These are phyloP conservation scores for Eucalyptus tenuipes DNA, from an alignment of 345 rosid genomes.

Conservation along the genomic window DNA sequence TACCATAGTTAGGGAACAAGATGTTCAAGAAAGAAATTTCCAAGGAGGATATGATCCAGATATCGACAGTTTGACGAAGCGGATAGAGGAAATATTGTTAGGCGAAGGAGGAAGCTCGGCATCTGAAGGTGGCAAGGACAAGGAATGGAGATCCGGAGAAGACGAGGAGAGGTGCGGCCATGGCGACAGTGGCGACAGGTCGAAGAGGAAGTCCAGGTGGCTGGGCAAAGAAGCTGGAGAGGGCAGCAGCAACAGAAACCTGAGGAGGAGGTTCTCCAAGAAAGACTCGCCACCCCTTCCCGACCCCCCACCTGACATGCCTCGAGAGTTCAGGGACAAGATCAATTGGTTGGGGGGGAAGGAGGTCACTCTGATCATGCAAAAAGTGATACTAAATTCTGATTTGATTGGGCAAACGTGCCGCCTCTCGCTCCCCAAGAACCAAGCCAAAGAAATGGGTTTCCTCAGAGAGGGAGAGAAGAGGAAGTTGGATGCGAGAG, in stretches of 20 bases:
- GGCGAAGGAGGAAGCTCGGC: neutral
- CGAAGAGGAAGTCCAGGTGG: neutral
- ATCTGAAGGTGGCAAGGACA: neutral
- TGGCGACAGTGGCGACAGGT: neutral
- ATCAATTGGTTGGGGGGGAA: neutral
- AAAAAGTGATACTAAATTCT: neutral
- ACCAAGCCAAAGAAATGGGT: neutral
- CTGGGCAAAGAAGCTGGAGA: neutral
- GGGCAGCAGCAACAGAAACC: neutral
- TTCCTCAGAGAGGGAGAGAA: neutral
- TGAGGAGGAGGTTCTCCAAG: neutral
- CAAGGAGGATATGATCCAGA: neutral
- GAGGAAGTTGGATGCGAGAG: neutral
- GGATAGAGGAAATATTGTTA: neutral
- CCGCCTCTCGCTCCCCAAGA: neutral
- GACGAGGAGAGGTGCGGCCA: neutral
- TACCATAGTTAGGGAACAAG: neutral
- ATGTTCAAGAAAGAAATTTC: neutral
- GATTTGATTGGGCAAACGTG: neutral
- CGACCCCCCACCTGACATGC: neutral
- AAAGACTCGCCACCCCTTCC: neutral
- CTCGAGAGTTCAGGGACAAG: neutral
- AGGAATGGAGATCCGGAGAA: neutral
- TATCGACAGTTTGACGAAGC: neutral
- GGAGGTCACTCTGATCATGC: neutral